Evolutionary conservation across 2,329 filamentous ascomycete species (phyloP), one percentile per base, ranked within the genome.

Genomic region (Phialocephala subalpina): DNA sequence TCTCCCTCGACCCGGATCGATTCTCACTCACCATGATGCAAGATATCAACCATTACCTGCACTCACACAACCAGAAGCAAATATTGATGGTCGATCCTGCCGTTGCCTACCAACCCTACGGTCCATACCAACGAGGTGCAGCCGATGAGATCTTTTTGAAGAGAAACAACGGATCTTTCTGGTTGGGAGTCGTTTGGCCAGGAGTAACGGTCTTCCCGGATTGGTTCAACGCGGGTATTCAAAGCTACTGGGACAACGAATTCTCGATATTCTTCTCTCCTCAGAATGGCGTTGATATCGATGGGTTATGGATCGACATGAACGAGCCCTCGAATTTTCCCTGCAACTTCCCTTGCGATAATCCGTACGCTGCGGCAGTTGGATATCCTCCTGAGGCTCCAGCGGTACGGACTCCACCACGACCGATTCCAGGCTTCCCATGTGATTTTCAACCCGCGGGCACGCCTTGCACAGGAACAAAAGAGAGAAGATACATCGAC

Each of bases 1-100:
- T 92, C 74, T 88, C 88, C 0, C 79, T 88, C 0, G 90, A 92
- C 67, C 85, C 87, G 0, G 82, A 88, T 2, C 81, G 89, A 36
- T 92, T 89, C 73, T 85, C 89, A 0, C 74, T 91, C 6, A 63
- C 82, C 0, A 83, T 85, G 76, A 85, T 93, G 81, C 87, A 86
- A 42, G 84, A 90, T 70, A 79, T 94, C 1, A 88, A 91, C 25
- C 80, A 85, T 40, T 86, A 90, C 25, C 83, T 96, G 0, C 91
- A 94, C 73, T 76, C 79, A 7, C 84, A 88, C 63, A 78, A 91
- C 49, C 91, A 93, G 75, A 85, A 91, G 56, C 92, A 92, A 69
- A 84, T 93, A 35, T 80, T 94, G 56, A 96, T 96, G 87, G 90
- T 95, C 0, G 92, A 96, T 70, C 90, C 90, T 2, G 87, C 87